Percentiles rank a stretch among this genome's conserved stretches.
These are phyloP conservation scores for Orbilia blumenaviensis DNA, from an alignment of 2,329 filamentous ascomycete species.

Conservation along the genomic window DNA sequence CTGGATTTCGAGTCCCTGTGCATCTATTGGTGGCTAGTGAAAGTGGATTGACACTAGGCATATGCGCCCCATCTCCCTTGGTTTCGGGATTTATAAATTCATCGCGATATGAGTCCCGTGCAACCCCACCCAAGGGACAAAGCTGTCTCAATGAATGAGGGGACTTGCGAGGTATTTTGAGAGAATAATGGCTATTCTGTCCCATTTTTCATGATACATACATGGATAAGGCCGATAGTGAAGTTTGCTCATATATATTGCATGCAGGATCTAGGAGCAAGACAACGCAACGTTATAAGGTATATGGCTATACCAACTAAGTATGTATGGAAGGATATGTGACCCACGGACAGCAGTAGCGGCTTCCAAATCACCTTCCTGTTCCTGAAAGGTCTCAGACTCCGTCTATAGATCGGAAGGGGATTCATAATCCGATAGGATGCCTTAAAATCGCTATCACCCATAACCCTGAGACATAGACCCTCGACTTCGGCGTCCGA, in stretches of 20 bases:
- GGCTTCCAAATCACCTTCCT: not conserved
- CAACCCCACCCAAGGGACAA: not conserved
- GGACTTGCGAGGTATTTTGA: not conserved
- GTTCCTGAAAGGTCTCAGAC: constrained; percentile 6
- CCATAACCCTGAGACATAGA: not conserved
- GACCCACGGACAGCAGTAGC: not conserved
- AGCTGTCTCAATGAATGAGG: not conserved
- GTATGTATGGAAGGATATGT: not conserved
- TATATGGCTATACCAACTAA: too few species aligned
- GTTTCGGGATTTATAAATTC: not conserved
- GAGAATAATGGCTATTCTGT: not conserved
- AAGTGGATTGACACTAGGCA: constrained; percentile 39
- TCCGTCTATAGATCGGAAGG: not conserved
- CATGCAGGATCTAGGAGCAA: too few species aligned
- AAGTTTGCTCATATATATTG: constrained; percentile 17
- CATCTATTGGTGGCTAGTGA: constrained; percentile 33
- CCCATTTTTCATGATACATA: not conserved
- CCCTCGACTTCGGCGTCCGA: not conserved
- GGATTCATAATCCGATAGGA: not conserved
- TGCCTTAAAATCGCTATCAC: not conserved
- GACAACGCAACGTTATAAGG: constrained; percentile 1
- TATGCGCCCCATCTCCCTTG: constrained; percentile 21
- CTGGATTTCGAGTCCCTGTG: constrained; percentile 6
- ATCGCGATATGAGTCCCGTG: not conserved
- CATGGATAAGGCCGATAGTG: not conserved